A percentile compares a stretch with the other conserved stretches of the same genome.
These are phyloP conservation scores for Phytophthora fragariaefolia DNA, from an alignment of 352 stramenopile genomes.

Conservation along the genomic window DNA sequence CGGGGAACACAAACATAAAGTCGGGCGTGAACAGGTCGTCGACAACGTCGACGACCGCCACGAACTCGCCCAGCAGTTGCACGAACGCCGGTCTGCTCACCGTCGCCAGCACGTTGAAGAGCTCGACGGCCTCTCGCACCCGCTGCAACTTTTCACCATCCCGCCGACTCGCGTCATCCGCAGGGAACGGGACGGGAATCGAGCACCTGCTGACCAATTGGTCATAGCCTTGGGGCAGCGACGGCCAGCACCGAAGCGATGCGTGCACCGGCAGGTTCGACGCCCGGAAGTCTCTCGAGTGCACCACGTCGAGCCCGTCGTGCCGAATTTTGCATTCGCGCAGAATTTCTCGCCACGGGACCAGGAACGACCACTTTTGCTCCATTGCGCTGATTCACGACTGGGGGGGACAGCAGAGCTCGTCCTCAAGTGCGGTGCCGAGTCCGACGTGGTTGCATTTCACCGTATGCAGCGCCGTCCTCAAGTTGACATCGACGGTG, in stretches of 20 bases:
- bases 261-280: conserved; percentile 11
- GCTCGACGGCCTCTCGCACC: conserved; percentile 26
- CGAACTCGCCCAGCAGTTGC: conserved; percentile 11
- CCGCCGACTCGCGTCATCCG: conserved; percentile 4
- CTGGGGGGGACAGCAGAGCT: conserved; percentile 1
- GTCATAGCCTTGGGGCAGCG: conserved; percentile 17
- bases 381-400: conserved; percentile 3
- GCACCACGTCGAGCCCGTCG: conserved; percentile 7
- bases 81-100: conserved; percentile 19
- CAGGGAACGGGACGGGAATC: conserved; percentile 19
- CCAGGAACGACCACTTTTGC: conserved; percentile 16
- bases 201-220: conserved; percentile 8
- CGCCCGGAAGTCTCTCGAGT: conserved; percentile 11
- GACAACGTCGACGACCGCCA: conserved; percentile 25
- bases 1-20: conserved; percentile 21
- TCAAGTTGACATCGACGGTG: not conserved
- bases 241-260: conserved; percentile 14
- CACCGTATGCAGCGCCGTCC: not conserved
- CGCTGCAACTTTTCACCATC: conserved; percentile 9
- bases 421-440: not conserved
- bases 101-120: conserved; percentile 24
- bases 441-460: conserved; percentile 7
- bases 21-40: conserved; percentile 18
- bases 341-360: conserved; percentile 10
- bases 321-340: conserved; percentile 14